Evolutionary conservation across 108 stramenopile genomes (phyloP).

Genomic region (Phaeodactylum tricornutum): DNA sequence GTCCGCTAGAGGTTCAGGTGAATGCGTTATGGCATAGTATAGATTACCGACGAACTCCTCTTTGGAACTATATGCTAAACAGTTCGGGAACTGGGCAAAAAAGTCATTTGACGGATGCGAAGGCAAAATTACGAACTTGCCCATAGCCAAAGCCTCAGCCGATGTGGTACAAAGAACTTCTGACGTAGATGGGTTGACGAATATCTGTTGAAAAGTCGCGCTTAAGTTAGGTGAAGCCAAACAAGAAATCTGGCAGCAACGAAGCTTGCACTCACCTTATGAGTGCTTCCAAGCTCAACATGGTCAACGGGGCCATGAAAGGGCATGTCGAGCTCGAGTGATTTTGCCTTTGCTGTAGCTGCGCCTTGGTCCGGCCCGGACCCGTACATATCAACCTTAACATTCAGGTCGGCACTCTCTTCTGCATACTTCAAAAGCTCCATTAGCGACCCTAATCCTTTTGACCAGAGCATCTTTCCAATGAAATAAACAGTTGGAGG

Average conservation of each 20-base stretch:
- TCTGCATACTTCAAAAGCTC: slow-evolving; percentile 75
- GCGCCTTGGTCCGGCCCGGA: slow-evolving; percentile 71
- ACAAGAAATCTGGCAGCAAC: neutral
- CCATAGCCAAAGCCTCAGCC: slow-evolving; percentile 90
- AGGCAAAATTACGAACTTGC: slow-evolving; percentile 74
- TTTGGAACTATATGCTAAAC: slow-evolving; percentile 67
- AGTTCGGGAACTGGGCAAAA: slow-evolving; percentile 81
- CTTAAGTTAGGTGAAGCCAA: neutral
- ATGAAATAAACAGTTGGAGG: slow-evolving; percentile 80
- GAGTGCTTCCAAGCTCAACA: slow-evolving; percentile 47
- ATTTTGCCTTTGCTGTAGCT: slow-evolving; percentile 35
- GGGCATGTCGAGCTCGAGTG: slow-evolving; percentile 54
- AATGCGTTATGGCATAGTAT: slow-evolving; percentile 76
- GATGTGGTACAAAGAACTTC: slow-evolving; percentile 88
- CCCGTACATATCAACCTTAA: slow-evolving; percentile 77
- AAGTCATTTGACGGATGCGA: slow-evolving; percentile 71
- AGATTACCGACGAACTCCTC: slow-evolving; percentile 78
- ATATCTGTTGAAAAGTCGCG: slow-evolving; percentile 35
- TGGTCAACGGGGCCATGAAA: slow-evolving; percentile 81
- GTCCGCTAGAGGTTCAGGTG: slow-evolving; percentile 65
- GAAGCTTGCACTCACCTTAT: slow-evolving; percentile 34
- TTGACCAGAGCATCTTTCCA: slow-evolving; percentile 87
- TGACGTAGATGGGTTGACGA: slow-evolving; percentile 77
- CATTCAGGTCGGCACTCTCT: slow-evolving; percentile 48
- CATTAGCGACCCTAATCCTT: slow-evolving; percentile 73